phyloP scores from a whole-genome alignment of 306 rosid genomes.

The Cucumis melo region DNA sequence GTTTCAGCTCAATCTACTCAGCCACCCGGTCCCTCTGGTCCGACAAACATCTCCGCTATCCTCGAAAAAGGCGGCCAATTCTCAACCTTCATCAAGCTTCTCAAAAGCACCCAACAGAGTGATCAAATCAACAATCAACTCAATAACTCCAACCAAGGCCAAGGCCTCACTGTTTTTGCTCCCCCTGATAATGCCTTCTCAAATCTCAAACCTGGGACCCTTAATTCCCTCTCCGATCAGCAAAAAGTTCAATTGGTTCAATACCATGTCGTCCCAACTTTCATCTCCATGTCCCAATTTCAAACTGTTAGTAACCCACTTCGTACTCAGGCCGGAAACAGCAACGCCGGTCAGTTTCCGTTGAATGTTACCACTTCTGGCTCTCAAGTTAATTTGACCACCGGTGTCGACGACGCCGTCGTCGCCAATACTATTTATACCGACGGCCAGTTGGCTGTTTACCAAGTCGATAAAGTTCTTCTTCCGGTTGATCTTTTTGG shows the following conservation, averaged over 20 bases:
- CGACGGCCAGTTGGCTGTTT: slow-evolving; percentile 58
- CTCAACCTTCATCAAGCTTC: slow-evolving; percentile 63
- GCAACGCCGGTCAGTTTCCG: slow-evolving; percentile 56
- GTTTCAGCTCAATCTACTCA: slow-evolving; percentile 2
- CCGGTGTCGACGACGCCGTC: slow-evolving; percentile 58
- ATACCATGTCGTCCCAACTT: slow-evolving; percentile 56
- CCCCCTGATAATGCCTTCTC: slow-evolving; percentile 80
- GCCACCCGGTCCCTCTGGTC: slow-evolving; percentile 48
- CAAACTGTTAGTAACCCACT: slow-evolving; percentile 75
- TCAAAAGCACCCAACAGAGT: slow-evolving; percentile 41
- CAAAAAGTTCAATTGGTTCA: slow-evolving; percentile 61
- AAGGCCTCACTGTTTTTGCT: slow-evolving; percentile 80
- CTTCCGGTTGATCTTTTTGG: slow-evolving; percentile 67
- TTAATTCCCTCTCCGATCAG: slow-evolving; percentile 56
- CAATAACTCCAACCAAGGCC: slow-evolving; percentile 78
- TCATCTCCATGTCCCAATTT: slow-evolving; percentile 52
- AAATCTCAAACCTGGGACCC: slow-evolving; percentile 43
- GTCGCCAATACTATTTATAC: slow-evolving; percentile 55
- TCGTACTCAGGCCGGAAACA: slow-evolving; percentile 79
- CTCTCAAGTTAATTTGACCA: slow-evolving; percentile 65
- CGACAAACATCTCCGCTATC: slow-evolving; percentile 47
- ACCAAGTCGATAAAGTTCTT: slow-evolving; percentile 73
- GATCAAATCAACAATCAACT: slow-evolving; percentile 71
- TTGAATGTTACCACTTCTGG: slow-evolving; percentile 79
- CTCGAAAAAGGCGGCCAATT: slow-evolving; percentile 84